Percentiles rank a stretch among this genome's conserved stretches.
Evolutionary conservation across 1,284 basidiomycete genomes (phyloP).

Genomic region (Gymnopus androsaceus): DNA sequence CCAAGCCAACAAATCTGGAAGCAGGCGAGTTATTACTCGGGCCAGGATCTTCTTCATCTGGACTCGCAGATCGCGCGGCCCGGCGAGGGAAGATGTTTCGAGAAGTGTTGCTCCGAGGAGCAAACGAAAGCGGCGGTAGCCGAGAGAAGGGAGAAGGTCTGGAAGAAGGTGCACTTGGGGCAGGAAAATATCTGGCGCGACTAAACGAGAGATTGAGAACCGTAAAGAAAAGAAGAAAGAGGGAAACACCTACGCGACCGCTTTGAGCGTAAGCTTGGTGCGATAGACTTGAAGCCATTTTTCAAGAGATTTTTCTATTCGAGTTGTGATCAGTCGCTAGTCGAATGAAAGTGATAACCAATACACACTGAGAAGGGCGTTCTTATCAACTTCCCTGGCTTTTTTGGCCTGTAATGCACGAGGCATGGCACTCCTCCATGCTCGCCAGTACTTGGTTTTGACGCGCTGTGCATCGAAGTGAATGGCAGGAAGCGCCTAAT

Average conservation of each 20-base stretch:
- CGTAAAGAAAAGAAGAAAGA: constrained; percentile 19
- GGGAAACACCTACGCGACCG: constrained; percentile 67
- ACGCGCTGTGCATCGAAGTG: constrained; percentile 63
- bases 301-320: constrained; percentile 56
- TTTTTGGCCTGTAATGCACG: constrained; percentile 61
- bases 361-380: constrained; percentile 58
- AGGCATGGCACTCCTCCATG: constrained; percentile 71
- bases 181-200: constrained; percentile 68
- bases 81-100: constrained; percentile 34
- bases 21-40: constrained; percentile 13
- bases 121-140: constrained; percentile 18
- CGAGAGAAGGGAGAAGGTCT: constrained; percentile 15
- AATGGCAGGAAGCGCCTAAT: constrained; percentile 73
- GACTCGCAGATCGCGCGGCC: constrained; percentile 29
- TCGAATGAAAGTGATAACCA: constrained; percentile 7
- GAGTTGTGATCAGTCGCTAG: constrained; percentile 18
- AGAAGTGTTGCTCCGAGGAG: constrained; percentile 19
- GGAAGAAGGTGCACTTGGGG: constrained; percentile 46
- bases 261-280: constrained; percentile 73
- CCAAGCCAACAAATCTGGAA: constrained; percentile 3
- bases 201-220: constrained; percentile 28
- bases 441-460: constrained; percentile 62
- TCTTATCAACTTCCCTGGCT: constrained; percentile 63
- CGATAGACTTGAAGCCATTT: constrained; percentile 68
- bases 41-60: constrained; percentile 31